These are phyloP conservation scores for Chalciporus sp. DNA, from an alignment of 1,284 basidiomycete genomes.

Conservation along the genomic window DNA sequence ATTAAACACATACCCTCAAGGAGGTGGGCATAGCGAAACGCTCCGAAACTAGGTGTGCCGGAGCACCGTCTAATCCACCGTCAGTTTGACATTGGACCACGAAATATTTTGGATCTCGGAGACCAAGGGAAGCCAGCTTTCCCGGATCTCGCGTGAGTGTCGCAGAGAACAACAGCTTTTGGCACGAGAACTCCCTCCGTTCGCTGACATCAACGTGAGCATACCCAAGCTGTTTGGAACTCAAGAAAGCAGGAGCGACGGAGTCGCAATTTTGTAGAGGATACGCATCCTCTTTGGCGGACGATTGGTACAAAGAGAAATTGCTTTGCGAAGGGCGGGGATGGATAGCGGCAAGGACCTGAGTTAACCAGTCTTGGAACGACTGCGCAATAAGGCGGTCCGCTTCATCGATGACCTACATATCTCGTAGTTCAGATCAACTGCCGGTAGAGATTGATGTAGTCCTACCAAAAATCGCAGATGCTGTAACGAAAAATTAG, in stretches of 20 bases:
- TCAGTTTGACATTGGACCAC: constrained; percentile 65
- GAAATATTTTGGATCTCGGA: constrained; percentile 87
- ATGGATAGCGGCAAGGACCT: constrained; percentile 74
- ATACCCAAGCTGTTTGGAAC: constrained; percentile 44
- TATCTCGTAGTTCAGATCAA: constrained; percentile 6
- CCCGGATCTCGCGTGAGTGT: constrained; percentile 94
- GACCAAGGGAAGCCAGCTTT: constrained; percentile 82
- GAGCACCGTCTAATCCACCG: constrained; percentile 38
- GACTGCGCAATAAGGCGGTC: constrained; percentile 93
- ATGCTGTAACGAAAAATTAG: constrained; percentile 91
- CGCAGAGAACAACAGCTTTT: constrained; percentile 96
- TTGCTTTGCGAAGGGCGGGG: constrained; percentile 39
- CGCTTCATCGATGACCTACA: constrained; percentile 94
- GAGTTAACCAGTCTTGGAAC: constrained; percentile 93
- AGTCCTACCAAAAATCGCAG: constrained; percentile 80
- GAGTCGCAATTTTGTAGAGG: constrained; percentile 47
- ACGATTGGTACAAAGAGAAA: neutral
- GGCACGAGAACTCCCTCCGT: constrained; percentile 68
- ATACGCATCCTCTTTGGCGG: constrained; percentile 6
- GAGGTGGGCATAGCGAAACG: constrained; percentile 83
- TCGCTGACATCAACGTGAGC: constrained; percentile 57
- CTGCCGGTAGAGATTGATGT: neutral
- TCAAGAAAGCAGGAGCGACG: constrained; percentile 59
- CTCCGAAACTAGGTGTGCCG: constrained; percentile 64
- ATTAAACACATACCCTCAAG: constrained; percentile 54